phyloP scores from a whole-genome alignment of 768 basidiomycete species.

The Epithele typhae region DNA sequence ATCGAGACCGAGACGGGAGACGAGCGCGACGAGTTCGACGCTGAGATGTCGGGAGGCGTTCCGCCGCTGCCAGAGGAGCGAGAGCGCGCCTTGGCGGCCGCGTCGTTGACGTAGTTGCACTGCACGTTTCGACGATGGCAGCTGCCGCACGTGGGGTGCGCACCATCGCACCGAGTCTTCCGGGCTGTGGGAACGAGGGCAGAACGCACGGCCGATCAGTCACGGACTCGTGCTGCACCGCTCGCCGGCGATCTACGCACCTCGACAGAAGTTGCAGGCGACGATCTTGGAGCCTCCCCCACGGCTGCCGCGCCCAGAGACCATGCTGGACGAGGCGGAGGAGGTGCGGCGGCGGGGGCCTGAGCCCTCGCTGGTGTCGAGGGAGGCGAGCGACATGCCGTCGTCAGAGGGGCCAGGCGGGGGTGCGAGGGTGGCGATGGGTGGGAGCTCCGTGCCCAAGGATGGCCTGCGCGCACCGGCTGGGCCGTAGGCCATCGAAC shows the following conservation, averaged over 20 bases:
- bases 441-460: conserved; percentile 40
- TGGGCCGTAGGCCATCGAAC: conserved; percentile 2
- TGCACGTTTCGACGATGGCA: conserved; percentile 71
- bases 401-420: conserved; percentile 37
- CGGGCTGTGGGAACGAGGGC: conserved; percentile 49
- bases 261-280: conserved; percentile 86
- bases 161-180: conserved; percentile 87
- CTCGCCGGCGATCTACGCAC: conserved; percentile 36
- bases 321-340: conserved; percentile 58
- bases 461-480: conserved; percentile 9
- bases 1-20: conserved; percentile 19
- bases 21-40: conserved; percentile 21
- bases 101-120: conserved; percentile 80
- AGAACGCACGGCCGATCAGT: background rate
- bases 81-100: conserved; percentile 21
- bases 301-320: conserved; percentile 59
- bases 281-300: conserved; percentile 78
- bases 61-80: conserved; percentile 15
- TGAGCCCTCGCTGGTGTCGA: conserved; percentile 6
- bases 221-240: background rate
- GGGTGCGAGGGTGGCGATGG: conserved; percentile 61
- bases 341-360: conserved; percentile 62
- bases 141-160: conserved; percentile 80
- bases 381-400: conserved; percentile 30
- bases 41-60: conserved; percentile 19